Evolutionary conservation across 805 yeast genomes (phyloP).

Genomic region (Candida oleophila): DNA sequence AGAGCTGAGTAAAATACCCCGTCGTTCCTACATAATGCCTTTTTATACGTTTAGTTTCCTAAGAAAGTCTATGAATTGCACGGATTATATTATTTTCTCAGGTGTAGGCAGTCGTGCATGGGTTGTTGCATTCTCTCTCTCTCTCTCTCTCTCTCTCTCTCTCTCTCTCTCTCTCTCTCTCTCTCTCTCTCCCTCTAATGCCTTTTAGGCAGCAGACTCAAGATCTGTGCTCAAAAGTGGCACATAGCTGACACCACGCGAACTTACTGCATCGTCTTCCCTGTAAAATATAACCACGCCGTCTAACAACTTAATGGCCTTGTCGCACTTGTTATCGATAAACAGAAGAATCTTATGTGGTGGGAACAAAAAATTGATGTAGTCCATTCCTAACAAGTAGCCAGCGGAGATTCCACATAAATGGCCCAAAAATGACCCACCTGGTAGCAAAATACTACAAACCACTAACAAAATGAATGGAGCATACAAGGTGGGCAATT

Average conservation of each 20-base stretch:
- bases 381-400: slow-evolving; percentile 56
- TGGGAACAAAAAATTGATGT: slow-evolving; percentile 59
- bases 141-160: neutral
- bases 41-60: neutral
- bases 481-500: slow-evolving; percentile 56
- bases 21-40: neutral
- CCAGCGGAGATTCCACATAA: slow-evolving; percentile 67
- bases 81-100: neutral
- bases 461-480: slow-evolving; percentile 50
- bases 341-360: slow-evolving; percentile 62
- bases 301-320: slow-evolving; percentile 54
- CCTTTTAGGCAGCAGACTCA: slow-evolving; percentile 14
- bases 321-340: slow-evolving; percentile 58
- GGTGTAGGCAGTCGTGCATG: neutral
- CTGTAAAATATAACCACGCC: slow-evolving; percentile 51
- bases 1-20: too few species aligned
- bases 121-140: neutral
- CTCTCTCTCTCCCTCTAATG: neutral
- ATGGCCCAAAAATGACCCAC: slow-evolving; percentile 74
- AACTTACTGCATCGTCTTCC: slow-evolving; percentile 57
- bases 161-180: too few species aligned
- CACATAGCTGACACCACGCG: slow-evolving; percentile 34
- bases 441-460: slow-evolving; percentile 55
- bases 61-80: neutral
- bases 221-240: slow-evolving; percentile 26